Evolutionary conservation across 768 basidiomycete species (phyloP).

Genomic region (Fomitopsis pulvina): DNA sequence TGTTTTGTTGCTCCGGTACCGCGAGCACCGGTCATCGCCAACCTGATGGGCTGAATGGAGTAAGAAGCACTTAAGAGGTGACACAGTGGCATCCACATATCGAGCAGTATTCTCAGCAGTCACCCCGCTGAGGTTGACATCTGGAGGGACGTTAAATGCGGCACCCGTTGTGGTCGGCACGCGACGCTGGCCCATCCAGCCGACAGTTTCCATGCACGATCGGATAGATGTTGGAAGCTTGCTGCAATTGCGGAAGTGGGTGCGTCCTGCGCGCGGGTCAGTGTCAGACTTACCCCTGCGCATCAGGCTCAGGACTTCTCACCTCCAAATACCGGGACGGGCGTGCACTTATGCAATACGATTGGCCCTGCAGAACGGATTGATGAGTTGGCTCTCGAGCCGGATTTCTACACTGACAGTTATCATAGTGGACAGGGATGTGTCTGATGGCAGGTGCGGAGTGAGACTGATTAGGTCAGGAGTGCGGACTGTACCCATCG

Average conservation of each 20-base stretch:
- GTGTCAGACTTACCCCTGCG: not conserved
- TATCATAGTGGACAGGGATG: slow-evolving; percentile 71
- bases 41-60: not conserved
- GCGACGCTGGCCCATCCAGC: slow-evolving; percentile 56
- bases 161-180: not conserved
- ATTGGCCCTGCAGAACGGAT: slow-evolving; percentile 44
- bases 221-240: too few species aligned
- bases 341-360: slow-evolving; percentile 70
- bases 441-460: slow-evolving; percentile 40
- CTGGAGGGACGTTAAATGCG: slow-evolving; percentile 13
- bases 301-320: slow-evolving; percentile 4
- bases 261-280: slow-evolving; percentile 39
- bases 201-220: slow-evolving; percentile 85
- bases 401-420: slow-evolving; percentile 37
- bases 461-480: too few species aligned
- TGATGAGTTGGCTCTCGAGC: not conserved
- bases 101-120: slow-evolving; percentile 48
- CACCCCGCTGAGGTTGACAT: slow-evolving; percentile 40
- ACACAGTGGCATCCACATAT: slow-evolving; percentile 74
- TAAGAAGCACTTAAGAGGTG: slow-evolving; percentile 52
- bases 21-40: slow-evolving; percentile 1
- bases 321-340: slow-evolving; percentile 81
- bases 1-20: slow-evolving; percentile 46
- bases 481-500: slow-evolving; percentile 34
- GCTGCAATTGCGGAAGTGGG: slow-evolving; percentile 76